Base-by-base conservation (phyloP, 2,329 filamentous ascomycete genomes). In the Apiospora saccharicola region DNA sequence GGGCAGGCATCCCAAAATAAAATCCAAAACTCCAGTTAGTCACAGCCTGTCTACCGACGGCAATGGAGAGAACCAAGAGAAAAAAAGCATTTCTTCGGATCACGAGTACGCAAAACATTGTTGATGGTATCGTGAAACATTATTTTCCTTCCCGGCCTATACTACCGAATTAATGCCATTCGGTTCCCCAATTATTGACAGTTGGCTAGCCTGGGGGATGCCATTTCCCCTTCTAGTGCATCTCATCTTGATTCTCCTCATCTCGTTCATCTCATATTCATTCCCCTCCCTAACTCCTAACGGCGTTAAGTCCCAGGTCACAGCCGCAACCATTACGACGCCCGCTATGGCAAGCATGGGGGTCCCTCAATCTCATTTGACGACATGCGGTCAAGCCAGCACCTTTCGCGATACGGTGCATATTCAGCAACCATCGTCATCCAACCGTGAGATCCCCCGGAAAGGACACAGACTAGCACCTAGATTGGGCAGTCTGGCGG, bases 201-300 rank as follows among this genome's bases (percentile, higher is more conserved):
- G 34, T 24, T 64, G 57, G 57, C 57, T 64, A 64, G 57, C 34
- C 41, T 41, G 57, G 57, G 34, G 30, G 34, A 37, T 61, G 53
- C 30, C 53, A 26, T 26, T 57, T 64, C 57, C 57, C 34, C 34
- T 41, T 64, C 34, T 64, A 64, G 57, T 64, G 57, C 34, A 64
- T 64, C 57, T 64, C 57, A 64, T 64, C 34, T 64, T 64, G 57
- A 64, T 64, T 41, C 57, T 64, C 53, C 16, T 37, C 53, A 61
- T 61, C 53, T 61, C 53, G 53, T 61, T 61, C 53, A 61, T 61
- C 53, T 61, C 53, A 61, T 61, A 61, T 61, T 37, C 22, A 7
- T 61, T 30, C 30, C 30, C 49, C 6, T 26, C 24, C 24, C 13
- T 61, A 61, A 61, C 53, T 61, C 53, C 53, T 61, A 61, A 61